These are phyloP conservation scores for Persicaria maculosa DNA, from an alignment of 148 eudicot genomes.

Conservation along the genomic window DNA sequence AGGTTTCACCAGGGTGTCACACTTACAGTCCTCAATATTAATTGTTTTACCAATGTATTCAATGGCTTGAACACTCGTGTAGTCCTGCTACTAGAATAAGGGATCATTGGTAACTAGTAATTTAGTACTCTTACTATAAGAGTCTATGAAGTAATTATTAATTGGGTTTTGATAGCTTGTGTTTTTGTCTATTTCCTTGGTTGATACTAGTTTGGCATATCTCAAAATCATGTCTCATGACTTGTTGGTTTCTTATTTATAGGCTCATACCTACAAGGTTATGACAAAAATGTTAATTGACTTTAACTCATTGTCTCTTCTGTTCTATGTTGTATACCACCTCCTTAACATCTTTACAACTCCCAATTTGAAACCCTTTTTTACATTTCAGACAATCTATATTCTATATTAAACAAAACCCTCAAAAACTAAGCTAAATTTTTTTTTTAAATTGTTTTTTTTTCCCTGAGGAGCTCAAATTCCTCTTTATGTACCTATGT, in stretches of 20 bases:
- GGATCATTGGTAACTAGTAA: no score
- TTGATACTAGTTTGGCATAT: conserved; percentile 6
- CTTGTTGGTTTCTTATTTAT: not conserved
- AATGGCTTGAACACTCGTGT: no score
- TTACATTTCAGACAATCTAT: no score
- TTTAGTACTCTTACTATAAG: not conserved
- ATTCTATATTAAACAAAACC: not conserved
- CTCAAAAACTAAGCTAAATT: not conserved
- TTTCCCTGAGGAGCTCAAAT: not conserved
- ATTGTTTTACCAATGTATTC: no score
- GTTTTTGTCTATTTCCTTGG: conserved; percentile 10
- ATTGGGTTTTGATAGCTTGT: not conserved
- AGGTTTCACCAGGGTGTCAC: no score
- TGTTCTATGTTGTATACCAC: not conserved
- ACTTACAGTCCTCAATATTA: no score
- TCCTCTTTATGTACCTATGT: conserved; percentile 6
- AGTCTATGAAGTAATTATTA: not conserved
- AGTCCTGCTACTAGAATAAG: no score
- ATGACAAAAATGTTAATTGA: not conserved
- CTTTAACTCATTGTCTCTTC: not conserved
- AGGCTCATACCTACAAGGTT: not conserved
- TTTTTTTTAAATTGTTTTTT: not conserved
- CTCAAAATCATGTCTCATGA: conserved; percentile 2
- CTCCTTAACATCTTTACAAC: not conserved
- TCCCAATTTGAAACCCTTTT: not conserved